These are phyloP conservation scores for Aphanomyces astaci DNA, from an alignment of 352 stramenopile species.

Conservation along the genomic window DNA sequence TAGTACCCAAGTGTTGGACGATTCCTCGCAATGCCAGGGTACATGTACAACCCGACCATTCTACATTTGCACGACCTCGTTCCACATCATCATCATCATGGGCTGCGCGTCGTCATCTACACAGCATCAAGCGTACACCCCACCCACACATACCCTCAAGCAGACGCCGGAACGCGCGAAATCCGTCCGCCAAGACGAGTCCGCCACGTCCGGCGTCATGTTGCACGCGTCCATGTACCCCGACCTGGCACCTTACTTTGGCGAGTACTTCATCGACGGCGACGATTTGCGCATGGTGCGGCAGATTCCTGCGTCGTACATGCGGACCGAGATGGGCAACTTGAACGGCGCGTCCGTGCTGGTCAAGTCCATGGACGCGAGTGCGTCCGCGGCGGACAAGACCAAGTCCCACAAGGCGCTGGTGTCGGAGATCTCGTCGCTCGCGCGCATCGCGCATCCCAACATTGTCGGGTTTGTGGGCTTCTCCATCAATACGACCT, in stretches of 20 bases:
- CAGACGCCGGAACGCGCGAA: not conserved
- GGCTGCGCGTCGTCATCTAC: not conserved
- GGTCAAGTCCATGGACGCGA: slow-evolving; percentile 9
- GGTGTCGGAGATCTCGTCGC: slow-evolving; percentile 4
- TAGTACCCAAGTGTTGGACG: too few species aligned
- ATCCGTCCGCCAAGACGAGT: not conserved
- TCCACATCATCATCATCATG: not conserved
- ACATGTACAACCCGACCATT: too few species aligned
- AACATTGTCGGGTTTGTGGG: slow-evolving; percentile 17
- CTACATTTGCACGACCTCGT: too few species aligned
- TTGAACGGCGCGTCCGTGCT: slow-evolving; percentile 4
- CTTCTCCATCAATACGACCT: not conserved
- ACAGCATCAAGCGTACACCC: not conserved
- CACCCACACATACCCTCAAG: not conserved
- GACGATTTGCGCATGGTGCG: slow-evolving; percentile 5
- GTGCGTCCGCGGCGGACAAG: not conserved
- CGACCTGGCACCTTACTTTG: not conserved
- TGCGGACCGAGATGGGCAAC: slow-evolving; percentile 15
- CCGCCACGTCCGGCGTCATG: not conserved
- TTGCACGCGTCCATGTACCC: not conserved
- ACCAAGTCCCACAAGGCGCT: slow-evolving; percentile 5
- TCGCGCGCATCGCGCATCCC: slow-evolving; percentile 3
- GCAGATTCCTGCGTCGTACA: slow-evolving; percentile 5
- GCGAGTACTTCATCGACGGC: not conserved
- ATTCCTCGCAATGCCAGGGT: too few species aligned